Conservation (phyloP, 768 basidiomycete genomes). For the Boletus pseudo-olivaceus region DNA sequence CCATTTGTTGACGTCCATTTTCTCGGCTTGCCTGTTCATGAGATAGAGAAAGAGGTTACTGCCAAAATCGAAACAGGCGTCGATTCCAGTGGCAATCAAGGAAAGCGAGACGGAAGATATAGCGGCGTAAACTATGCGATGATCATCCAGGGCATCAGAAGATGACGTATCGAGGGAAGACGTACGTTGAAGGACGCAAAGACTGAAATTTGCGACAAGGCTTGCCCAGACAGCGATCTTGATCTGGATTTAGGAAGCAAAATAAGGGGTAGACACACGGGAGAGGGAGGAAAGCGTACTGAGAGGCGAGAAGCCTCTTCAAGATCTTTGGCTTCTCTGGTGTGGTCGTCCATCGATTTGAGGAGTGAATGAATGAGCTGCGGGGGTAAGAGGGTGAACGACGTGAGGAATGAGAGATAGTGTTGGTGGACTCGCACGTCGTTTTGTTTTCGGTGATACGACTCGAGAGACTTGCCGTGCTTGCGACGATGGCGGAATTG, state of each 20-base stretch:
- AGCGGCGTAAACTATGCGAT: slow-evolving; percentile 79
- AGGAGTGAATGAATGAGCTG: slow-evolving; percentile 86
- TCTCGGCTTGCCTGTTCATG: slow-evolving; percentile 69
- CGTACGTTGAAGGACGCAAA: slow-evolving; percentile 70
- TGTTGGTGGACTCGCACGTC: slow-evolving; percentile 41
- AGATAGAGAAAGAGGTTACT: slow-evolving; percentile 80
- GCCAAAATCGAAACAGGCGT: slow-evolving; percentile 81
- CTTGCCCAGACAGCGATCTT: slow-evolving; percentile 86
- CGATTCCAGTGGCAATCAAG: slow-evolving; percentile 85
- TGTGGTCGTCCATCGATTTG: slow-evolving; percentile 88
- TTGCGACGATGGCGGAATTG: slow-evolving; percentile 54
- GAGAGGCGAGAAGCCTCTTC: slow-evolving; percentile 65
- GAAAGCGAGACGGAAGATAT: slow-evolving; percentile 80
- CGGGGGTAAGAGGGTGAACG: not conserved
- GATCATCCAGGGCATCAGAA: not conserved
- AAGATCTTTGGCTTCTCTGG: slow-evolving; percentile 71
- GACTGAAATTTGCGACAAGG: slow-evolving; percentile 67
- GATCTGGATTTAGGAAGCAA: slow-evolving; percentile 45
- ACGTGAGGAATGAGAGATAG: not conserved
- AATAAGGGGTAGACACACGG: not conserved
- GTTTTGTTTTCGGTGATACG: slow-evolving; percentile 72
- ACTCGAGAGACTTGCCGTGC: slow-evolving; percentile 59
- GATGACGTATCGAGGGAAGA: not conserved
- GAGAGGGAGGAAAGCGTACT: slow-evolving; percentile 37
- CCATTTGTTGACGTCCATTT: slow-evolving; percentile 82